phyloP scores from a whole-genome alignment of 106 monocot species.

The Dactylorhiza incarnata region DNA sequence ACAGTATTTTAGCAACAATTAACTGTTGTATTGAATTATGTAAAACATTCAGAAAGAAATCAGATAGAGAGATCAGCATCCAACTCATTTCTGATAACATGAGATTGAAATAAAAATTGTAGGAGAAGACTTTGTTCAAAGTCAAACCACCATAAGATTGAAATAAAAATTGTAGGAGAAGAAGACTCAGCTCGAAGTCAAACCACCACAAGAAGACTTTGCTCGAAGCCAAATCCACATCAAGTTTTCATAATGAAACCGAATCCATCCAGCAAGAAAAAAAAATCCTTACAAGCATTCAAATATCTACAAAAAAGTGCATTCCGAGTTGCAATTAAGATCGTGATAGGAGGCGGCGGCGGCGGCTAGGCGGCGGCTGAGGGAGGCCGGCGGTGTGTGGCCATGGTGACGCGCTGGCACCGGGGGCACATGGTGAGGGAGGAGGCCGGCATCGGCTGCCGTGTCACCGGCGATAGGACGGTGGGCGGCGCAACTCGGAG shows the following conservation, averaged over 20 bases:
- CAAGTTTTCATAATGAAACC: neutral
- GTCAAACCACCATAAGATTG: neutral
- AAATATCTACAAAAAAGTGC: constrained; percentile 2
- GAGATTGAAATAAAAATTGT: no score
- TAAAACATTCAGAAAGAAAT: no score
- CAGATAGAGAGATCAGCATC: no score
- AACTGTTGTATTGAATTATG: no score
- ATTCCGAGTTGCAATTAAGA: neutral
- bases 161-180: neutral
- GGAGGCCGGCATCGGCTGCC: constrained; percentile 59
- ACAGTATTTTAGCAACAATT: no score
- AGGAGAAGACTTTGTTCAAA: no score
- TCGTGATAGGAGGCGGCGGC: no score
- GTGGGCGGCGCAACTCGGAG: constrained; percentile 71
- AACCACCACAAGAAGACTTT: neutral
- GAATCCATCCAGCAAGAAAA: neutral
- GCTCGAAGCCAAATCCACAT: neutral
- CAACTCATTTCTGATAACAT: no score
- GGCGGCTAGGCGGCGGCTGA: neutral
- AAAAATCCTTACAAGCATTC: constrained; percentile 1
- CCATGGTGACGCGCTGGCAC: constrained; percentile 61
- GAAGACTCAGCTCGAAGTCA: neutral
- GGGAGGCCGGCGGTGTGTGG: constrained; percentile 6
- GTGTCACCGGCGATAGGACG: constrained; percentile 66
- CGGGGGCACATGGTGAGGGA: constrained; percentile 83